Base-by-base conservation (phyloP, 1,284 basidiomycete species). In the Tremellales sp. region DNA sequence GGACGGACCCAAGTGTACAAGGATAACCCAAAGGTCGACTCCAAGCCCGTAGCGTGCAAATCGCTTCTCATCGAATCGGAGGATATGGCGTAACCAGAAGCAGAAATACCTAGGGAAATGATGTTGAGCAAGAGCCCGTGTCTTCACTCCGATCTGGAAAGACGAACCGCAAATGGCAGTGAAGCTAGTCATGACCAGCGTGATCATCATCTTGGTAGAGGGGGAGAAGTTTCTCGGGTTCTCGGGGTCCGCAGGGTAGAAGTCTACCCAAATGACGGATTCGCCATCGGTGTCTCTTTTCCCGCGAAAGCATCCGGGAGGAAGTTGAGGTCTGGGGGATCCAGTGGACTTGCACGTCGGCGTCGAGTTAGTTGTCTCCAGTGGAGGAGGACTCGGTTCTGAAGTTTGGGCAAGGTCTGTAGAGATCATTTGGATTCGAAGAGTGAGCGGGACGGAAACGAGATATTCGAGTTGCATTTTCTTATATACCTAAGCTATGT, bases 1-100 rank as follows among this genome's bases (percentile, higher is more conserved):
- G 19, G 18, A 58, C 55, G 40, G 29, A 61, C 72, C 57, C 51
- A 71, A 4, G 79, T 76, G 65, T 78, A 87, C 26, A 81, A 72
- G 49, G 77, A 79, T 29, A 83, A 71, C 0, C 80, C 86, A 19
- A 80, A 70, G 2, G 79, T 81, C 3, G 80, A 81, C 57, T 82
- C 77, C 31, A 81, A 76, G 21, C 75, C 59, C 0, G 79, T 81
- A 47, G 79, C 79, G 31, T 79, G 74, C 12, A 87, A 70, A 54
- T 86, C 84, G n/a, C 68, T 69, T 14, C 72, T 78, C 84, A 87
- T 86, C 3, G 79, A 79, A 7, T 22, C 32, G 10, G 24, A 25
- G n/a, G 37, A 31, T 29, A 48, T 43, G 16, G 50, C 45, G 31
- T 45, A 48, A 12, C 40, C 43, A 4, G 35, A 31, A 52, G 38